Evolutionary conservation across 2,329 filamentous ascomycete species (phyloP).

Genomic region (Xylariaceae sp.): DNA sequence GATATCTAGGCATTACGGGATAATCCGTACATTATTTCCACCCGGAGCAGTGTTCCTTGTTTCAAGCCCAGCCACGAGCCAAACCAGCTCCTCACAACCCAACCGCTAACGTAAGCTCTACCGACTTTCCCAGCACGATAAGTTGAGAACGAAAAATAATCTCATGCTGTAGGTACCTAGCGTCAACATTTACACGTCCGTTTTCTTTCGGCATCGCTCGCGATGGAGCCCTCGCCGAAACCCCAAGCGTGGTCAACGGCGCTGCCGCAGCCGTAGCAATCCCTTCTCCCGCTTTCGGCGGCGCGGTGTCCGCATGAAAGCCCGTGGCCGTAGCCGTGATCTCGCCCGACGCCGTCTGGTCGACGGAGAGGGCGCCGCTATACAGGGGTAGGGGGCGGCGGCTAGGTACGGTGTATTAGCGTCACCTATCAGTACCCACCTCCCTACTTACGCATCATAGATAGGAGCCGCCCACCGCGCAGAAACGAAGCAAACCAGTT

Average conservation of each 20-base stretch:
- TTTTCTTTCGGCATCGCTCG: slow-evolving; percentile 7
- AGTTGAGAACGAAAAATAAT: background rate
- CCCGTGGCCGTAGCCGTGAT: slow-evolving; percentile 34
- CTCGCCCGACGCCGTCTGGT: slow-evolving; percentile 27
- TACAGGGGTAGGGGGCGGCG: slow-evolving; percentile 33
- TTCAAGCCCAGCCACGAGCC: background rate
- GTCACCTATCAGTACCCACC: no score
- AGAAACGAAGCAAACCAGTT: no score
- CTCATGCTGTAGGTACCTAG: no score
- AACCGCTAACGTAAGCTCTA: background rate
- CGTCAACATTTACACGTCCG: no score
- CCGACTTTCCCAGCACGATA: background rate
- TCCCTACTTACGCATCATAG: no score
- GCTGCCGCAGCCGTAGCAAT: slow-evolving; percentile 4
- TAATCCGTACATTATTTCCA: background rate
- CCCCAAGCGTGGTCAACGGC: slow-evolving; percentile 12
- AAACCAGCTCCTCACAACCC: background rate
- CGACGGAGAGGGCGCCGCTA: slow-evolving; percentile 30
- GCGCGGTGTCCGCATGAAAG: slow-evolving; percentile 23
- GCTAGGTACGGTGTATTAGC: slow-evolving; percentile 14
- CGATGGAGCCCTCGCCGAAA: slow-evolving; percentile 10
- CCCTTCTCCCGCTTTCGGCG: slow-evolving; percentile 9
- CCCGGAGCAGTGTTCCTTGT: background rate
- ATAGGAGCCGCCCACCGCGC: no score
- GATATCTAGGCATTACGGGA: background rate